Base-by-base conservation (phyloP, 1,284 basidiomycete genomes). In the Macrocystidia cucumis region DNA sequence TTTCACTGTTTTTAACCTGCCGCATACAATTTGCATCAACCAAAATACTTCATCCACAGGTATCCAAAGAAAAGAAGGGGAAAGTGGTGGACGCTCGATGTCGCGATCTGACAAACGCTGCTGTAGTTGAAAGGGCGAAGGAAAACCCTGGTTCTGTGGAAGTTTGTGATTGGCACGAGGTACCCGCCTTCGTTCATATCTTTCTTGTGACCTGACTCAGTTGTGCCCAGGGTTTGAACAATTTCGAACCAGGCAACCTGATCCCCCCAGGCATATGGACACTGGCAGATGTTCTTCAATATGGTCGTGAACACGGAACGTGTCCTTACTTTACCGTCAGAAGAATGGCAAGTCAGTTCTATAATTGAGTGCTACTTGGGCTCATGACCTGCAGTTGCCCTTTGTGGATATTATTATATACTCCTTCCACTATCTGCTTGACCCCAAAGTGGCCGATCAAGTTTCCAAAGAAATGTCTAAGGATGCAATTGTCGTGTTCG, bases 381-480 rank as follows among this genome's bases (percentile, higher is more conserved):
- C 35, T 47, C 29, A 50, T 32, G 28, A n/a, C 27, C 22, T 11
- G 34, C 48, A 96, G 93, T 84, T 99, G 74, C 84, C 91, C 0
- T 96, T 93, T 55, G 88, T 91, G 38, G 90, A 97, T 57, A 74
- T 98, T 44, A 79, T 99, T 58, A 98, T 99, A 59, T 99, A 98
- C 60, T 98, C 95, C 21, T 99, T 98, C 63, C 96, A 98, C 59
- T 99, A 99, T 57, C 72, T 99, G 16, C 76, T 99, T 29, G 96
- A 99, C 62, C 96, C 96, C 0, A 99, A 99, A 62, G 92, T 99
- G 26, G 96, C 96, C 0, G 95, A 98, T 51, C 93, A 98, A 64
- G 96, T 99, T 9, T 98, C 93, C 4, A 93, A 91, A 52, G 95
- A 98, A 56, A 74, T 98, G 63, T 91, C 88, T 20, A 98, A 98